phyloP scores from a whole-genome alignment of 495 filamentous ascomycete species.

The Xylaria venustula region DNA sequence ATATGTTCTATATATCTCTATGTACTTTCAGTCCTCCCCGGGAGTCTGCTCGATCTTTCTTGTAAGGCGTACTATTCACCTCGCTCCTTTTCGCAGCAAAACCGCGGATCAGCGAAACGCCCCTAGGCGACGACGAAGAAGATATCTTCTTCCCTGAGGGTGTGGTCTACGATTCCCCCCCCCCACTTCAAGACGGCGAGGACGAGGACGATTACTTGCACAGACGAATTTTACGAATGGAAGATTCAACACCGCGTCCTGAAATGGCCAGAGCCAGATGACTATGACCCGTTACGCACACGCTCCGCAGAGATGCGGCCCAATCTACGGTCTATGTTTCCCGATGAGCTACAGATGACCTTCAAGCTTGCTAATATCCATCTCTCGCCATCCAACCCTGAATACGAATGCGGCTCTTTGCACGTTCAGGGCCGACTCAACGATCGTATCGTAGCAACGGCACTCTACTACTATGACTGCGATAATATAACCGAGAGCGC shows the following conservation, averaged over 20 bases:
- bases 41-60: too few species aligned
- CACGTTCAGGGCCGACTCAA: constrained; percentile 58
- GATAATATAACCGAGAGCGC: constrained; percentile 58
- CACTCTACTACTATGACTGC: constrained; percentile 61
- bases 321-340: constrained; percentile 12
- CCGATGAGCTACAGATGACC: constrained; percentile 55
- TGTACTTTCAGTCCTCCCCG: too few species aligned
- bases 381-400: constrained; percentile 55
- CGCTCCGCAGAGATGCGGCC: not conserved
- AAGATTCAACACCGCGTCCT: not conserved
- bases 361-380: constrained; percentile 63
- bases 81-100: too few species aligned
- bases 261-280: constrained; percentile 19
- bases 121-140: not conserved
- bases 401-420: constrained; percentile 31
- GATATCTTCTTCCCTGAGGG: not conserved
- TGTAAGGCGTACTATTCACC: too few species aligned
- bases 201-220: not conserved
- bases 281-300: not conserved
- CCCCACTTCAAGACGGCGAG: not conserved
- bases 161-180: not conserved
- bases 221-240: not conserved
- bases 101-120: not conserved
- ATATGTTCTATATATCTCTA: too few species aligned
- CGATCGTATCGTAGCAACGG: constrained; percentile 57